Base-by-base conservation (phyloP, 768 basidiomycete species). In the Agaricus bisporus region DNA sequence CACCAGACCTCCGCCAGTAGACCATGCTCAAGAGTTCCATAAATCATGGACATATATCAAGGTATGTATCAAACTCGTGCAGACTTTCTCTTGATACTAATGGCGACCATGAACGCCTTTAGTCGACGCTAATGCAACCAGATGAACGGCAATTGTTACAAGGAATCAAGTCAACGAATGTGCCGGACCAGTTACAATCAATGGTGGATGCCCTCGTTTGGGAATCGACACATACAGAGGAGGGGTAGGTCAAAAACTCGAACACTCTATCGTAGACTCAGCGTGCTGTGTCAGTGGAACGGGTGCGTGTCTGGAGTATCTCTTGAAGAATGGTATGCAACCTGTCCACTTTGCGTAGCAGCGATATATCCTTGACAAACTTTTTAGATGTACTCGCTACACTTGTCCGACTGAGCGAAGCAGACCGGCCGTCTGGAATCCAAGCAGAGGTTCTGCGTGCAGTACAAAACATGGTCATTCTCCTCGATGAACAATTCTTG, bases 401-500 rank as follows among this genome's bases (percentile, higher is more conserved):
- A 1, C 84, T 98, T 9, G 95, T 95, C 55, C 81, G 82, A 57
- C 81, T 95, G 25, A 92, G 90, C 62, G 88, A 94, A 63, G 67
- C 79, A 0, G 94, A 98, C 66, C 77, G 88, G 22, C 94, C 92
- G 1, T 80, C 82, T 39, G 95, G 94, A n/a, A 86, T 93, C 58
- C 91, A 95, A 65, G 90, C 86, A 39, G 89, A 93, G 64, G 91
- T 95, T 11, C 76, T 98, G 32, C 81, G 85, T 25, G 78, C 88
- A 1, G 88, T 95, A 12, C 89, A 91, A 60, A 92, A 92, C 60
- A 89, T 97, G 79, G 86, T 98, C 11, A 83, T 94, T 7, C 79
- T 92, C 12, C 77, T 98, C 51, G 93, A 97, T 56, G 93, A 97
- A 63, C 88, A 89, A 59, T 97, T 98, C 62, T 82, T 98, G 17